A percentile compares a stretch with the other conserved stretches of the same genome.
Conservation (phyloP, 371 early-diverging fungal genomes). For the Entomophthora muscae region DNA sequence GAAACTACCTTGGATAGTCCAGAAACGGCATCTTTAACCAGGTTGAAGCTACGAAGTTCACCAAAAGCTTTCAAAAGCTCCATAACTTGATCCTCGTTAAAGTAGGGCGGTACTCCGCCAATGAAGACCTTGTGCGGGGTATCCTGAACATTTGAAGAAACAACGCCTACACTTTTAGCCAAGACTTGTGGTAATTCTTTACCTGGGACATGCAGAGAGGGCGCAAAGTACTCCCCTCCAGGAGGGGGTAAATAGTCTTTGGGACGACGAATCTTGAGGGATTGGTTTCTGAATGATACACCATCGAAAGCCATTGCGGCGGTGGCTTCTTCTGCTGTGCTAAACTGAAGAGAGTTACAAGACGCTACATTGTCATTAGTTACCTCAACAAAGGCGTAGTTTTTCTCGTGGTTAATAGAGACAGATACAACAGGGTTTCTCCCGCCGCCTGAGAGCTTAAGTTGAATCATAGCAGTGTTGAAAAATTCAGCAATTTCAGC, state of each 20-base stretch:
- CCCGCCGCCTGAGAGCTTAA: constrained; percentile 33
- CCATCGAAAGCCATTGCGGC: constrained; percentile 86
- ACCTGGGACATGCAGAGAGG: constrained; percentile 19
- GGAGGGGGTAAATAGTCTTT: constrained; percentile 80
- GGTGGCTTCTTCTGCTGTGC: constrained; percentile 76
- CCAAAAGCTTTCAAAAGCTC: constrained; percentile 89
- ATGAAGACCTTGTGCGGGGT: constrained; percentile 87
- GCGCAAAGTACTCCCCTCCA: constrained; percentile 16
- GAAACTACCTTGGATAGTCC: constrained; percentile 55
- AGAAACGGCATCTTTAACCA: constrained; percentile 70
- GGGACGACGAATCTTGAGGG: constrained; percentile 81
- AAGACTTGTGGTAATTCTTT: constrained; percentile 8
- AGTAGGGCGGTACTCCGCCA: constrained; percentile 76
- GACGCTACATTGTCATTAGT: constrained; percentile 82
- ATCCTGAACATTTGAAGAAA: constrained; percentile 71
- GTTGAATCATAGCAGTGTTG: constrained; percentile 61
- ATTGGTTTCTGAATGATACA: constrained; percentile 59
- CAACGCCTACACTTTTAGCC: constrained; percentile 27
- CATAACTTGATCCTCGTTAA: constrained; percentile 84
- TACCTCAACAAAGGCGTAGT: constrained; percentile 87
- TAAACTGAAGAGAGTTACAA: constrained; percentile 88
- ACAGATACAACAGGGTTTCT: constrained; percentile 52
- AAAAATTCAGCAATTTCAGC: constrained; percentile 58
- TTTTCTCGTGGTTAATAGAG: constrained; percentile 81
- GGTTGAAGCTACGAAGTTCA: constrained; percentile 71